Evolutionary conservation across 139 green algal genomes (phyloP).

Genomic region (Chlorella sp.): DNA sequence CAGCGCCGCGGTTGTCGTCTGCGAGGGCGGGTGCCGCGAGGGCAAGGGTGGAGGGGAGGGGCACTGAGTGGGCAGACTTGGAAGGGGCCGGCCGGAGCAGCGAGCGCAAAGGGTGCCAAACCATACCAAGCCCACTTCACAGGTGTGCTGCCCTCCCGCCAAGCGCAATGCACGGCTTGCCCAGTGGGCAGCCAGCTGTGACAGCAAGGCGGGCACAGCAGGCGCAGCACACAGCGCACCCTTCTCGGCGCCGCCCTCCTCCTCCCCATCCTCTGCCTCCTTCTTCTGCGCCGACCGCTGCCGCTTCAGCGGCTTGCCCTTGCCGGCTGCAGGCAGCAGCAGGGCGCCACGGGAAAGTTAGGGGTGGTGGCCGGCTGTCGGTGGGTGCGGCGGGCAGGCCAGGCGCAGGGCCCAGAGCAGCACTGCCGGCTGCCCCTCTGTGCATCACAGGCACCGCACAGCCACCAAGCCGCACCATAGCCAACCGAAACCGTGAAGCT

Average conservation of each 20-base stretch:
- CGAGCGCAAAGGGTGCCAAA: no score
- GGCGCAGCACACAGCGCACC: background rate
- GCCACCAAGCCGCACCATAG: no score
- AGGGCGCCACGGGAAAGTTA: background rate
- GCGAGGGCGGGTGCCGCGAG: background rate
- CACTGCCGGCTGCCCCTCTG: no score
- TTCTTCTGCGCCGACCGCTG: background rate
- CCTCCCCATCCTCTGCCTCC: background rate
- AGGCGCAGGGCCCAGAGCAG: background rate
- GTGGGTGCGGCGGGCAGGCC: background rate
- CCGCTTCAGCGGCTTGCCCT: constrained; percentile 3
- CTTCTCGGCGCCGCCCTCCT: background rate
- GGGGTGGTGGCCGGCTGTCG: background rate
- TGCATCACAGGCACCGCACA: no score
- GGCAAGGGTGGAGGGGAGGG: background rate
- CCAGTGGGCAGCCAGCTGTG: no score
- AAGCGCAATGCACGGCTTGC: no score
- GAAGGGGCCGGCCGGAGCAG: no score
- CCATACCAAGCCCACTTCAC: no score
- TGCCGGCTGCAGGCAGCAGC: background rate
- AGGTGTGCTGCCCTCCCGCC: no score
- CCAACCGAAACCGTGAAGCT: no score
- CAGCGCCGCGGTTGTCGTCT: background rate
- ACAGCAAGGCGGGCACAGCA: background rate
- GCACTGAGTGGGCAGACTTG: background rate